Evolutionary conservation across 2,329 filamentous ascomycete species (phyloP), one percentile per base, ranked within the genome.

Genomic region (Exophiala xenobiotica): DNA sequence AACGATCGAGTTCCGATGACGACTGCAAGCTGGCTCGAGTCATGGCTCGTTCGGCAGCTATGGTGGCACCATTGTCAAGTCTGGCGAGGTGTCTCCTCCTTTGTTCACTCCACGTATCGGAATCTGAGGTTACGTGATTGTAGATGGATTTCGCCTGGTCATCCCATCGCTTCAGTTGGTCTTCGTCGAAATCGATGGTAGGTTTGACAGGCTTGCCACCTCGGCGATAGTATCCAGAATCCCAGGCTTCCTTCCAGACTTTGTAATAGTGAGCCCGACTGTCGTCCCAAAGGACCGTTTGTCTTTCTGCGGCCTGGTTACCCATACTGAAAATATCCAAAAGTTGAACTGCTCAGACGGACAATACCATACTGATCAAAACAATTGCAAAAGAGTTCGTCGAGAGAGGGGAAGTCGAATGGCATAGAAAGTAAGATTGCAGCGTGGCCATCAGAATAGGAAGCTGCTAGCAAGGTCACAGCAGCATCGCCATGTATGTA

Each of bases 41-140:
- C 71, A 75, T 74, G 27, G 72, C 72, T 12, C 64, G 61, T 11
- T 69, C 68, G 6, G 72, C 72, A 37, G 72, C 72, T n/a, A 68
- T 66, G 6, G 68, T 63, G 14, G 71, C 71, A 54, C 70, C 18
- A n/a, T 9, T 38, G 19, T 33, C n/a, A n/a, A 31, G 16, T 24
- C 29, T 19, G 9, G 29, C 20, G 39, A n/a, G n/a, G n/a, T n/a
- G n/a, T n/a, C n/a, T n/a, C n/a, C n/a, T n/a, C n/a, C n/a, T n/a
- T n/a, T 35, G 18, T 14, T 16, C n/a, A 14, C 18, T 14, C 31
- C 31, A 35, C 18, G n/a, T 9, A 6, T 35, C 4, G 5, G 31
- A 16, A 5, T 14, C 18, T 9, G 31, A 35, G 9, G 31, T 35
- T 6, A 35, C 31, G 4, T 35, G n/a, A 6, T 14, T 12, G 12